Evolutionary conservation across 169 alveolate species (phyloP).

Genomic region (Babesia bovis): DNA sequence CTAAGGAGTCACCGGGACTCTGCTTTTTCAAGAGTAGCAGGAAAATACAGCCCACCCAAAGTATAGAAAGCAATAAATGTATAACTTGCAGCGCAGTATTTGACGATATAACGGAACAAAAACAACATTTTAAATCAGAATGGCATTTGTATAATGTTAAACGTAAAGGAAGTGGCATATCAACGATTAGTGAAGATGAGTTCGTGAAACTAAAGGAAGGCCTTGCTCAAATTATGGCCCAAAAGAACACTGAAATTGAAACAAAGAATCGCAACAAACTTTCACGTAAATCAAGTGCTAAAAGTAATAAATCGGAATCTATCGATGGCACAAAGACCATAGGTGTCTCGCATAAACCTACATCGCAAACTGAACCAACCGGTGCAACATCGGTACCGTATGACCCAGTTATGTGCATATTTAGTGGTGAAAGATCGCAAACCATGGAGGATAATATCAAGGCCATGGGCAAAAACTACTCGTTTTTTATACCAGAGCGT

Average conservation of each 20-base stretch:
- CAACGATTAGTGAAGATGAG: slow-evolving; percentile 37
- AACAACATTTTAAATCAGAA: slow-evolving; percentile 80
- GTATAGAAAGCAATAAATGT: slow-evolving; percentile 26
- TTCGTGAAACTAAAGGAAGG: slow-evolving; percentile 29
- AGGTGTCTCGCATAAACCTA: not conserved
- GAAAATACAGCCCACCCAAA: not conserved
- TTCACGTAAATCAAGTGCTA: not conserved
- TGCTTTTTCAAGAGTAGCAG: slow-evolving; percentile 40
- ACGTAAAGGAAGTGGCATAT: slow-evolving; percentile 67
- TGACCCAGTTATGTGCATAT: slow-evolving; percentile 34
- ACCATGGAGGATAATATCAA: slow-evolving; percentile 45
- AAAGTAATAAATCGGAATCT: not conserved
- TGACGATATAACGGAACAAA: slow-evolving; percentile 46
- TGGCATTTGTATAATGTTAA: slow-evolving; percentile 85
- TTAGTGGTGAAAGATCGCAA: slow-evolving; percentile 26
- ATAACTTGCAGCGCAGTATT: slow-evolving; percentile 46
- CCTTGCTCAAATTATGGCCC: slow-evolving; percentile 32
- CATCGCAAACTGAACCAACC: not conserved
- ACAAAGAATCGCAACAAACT: not conserved
- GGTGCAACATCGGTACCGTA: slow-evolving; percentile 26
- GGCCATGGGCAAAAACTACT: slow-evolving; percentile 47
- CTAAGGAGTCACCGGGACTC: slow-evolving; percentile 1
- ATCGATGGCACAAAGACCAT: not conserved
- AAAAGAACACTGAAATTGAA: slow-evolving; percentile 7
- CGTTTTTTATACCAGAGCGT: slow-evolving; percentile 70